A percentile compares a stretch with the other conserved stretches of the same genome.
phyloP scores from a whole-genome alignment of 2,329 filamentous ascomycete genomes.

The Ilyonectria robusta region DNA sequence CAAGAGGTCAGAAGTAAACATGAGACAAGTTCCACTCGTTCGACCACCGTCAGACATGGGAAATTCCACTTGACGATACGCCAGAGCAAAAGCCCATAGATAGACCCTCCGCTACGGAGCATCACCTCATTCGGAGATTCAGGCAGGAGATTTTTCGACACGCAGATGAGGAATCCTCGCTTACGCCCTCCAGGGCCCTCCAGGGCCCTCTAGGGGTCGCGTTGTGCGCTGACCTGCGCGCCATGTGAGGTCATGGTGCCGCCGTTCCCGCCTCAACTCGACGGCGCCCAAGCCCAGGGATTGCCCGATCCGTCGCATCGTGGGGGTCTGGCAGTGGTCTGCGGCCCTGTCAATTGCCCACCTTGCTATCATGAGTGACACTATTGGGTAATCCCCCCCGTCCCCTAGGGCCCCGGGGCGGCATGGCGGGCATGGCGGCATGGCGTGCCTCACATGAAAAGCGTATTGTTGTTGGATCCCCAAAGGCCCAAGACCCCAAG shows the following conservation, averaged over 20 bases:
- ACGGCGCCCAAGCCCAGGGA: slow-evolving; percentile 32
- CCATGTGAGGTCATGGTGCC: slow-evolving; percentile 41
- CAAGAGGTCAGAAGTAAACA: not conserved
- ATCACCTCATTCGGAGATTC: not conserved
- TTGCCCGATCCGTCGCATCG: slow-evolving; percentile 44
- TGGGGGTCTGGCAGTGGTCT: slow-evolving; percentile 47
- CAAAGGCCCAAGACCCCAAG: slow-evolving; percentile 1
- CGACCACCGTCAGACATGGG: not conserved
- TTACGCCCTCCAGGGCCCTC: not conserved
- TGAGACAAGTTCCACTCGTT: not conserved
- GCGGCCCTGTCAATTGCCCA: slow-evolving; percentile 47
- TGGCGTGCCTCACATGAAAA: slow-evolving; percentile 37
- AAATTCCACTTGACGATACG: not conserved
- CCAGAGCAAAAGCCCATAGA: not conserved
- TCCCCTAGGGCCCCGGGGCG: slow-evolving; percentile 24
- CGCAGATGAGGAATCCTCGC: slow-evolving; percentile 24
- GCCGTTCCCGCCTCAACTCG: slow-evolving; percentile 37
- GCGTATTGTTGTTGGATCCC: slow-evolving; percentile 12
- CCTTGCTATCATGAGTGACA: slow-evolving; percentile 46
- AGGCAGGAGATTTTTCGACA: not conserved
- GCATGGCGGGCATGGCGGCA: slow-evolving; percentile 27
- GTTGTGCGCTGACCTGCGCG: slow-evolving; percentile 40
- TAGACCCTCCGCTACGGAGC: not conserved
- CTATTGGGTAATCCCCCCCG: slow-evolving; percentile 40
- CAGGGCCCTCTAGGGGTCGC: slow-evolving; percentile 23